These are phyloP conservation scores for Glutinoglossum americanum DNA, from an alignment of 495 filamentous ascomycete genomes.

Conservation along the genomic window DNA sequence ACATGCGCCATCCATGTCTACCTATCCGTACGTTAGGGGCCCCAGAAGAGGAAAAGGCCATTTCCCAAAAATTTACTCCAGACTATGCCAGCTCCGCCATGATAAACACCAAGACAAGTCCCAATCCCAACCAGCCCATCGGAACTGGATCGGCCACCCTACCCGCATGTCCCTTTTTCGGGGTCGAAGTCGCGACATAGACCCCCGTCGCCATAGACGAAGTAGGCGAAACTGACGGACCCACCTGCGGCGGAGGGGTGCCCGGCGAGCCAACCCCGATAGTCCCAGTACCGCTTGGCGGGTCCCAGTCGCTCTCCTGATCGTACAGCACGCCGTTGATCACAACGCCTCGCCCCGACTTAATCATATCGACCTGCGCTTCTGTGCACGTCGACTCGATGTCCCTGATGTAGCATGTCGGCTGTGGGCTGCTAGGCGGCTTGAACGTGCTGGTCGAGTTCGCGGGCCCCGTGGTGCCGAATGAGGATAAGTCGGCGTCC, in stretches of 20 bases:
- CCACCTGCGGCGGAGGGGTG: constrained; percentile 6
- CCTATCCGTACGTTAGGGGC: no score
- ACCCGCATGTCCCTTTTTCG: neutral
- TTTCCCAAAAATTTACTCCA: no score
- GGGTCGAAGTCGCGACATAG: constrained; percentile 17
- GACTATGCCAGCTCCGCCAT: no score
- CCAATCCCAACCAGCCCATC: neutral
- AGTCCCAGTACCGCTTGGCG: constrained; percentile 14
- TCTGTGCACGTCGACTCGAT: constrained; percentile 26
- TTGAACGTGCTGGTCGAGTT: constrained; percentile 25
- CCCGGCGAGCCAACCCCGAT: constrained; percentile 14
- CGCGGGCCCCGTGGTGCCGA: constrained; percentile 28
- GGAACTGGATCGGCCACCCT: neutral
- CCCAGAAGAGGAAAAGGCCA: no score
- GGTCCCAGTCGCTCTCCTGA: constrained; percentile 19
- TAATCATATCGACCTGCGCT: constrained; percentile 24
- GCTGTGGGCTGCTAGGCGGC: constrained; percentile 19
- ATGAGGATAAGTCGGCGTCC: constrained; percentile 24
- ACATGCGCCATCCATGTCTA: no score
- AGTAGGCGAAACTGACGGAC: neutral
- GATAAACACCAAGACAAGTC: no score
- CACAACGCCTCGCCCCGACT: constrained; percentile 21
- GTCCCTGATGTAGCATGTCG: constrained; percentile 35
- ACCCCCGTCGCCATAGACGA: constrained; percentile 14
- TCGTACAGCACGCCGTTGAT: constrained; percentile 31